phyloP scores from a whole-genome alignment of 1,284 basidiomycete genomes.

The Anthracocystis walkeri region DNA sequence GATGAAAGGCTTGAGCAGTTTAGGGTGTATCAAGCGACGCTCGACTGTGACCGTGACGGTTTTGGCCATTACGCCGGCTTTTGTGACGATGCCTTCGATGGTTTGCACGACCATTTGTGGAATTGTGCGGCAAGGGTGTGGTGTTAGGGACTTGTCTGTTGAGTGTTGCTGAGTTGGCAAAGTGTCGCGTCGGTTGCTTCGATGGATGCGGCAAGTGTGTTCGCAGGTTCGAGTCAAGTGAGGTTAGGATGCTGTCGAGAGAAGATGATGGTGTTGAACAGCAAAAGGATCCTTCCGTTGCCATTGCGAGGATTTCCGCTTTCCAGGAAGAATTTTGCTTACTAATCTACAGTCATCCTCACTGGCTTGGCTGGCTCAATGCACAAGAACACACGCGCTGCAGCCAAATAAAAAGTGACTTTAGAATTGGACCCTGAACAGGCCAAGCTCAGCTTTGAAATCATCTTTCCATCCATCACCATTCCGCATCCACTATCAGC shows the following conservation, averaged over 20 bases:
- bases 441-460: not conserved
- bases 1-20: constrained; percentile 61
- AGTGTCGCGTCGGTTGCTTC: not conserved
- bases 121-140: not conserved
- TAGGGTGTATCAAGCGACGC: constrained; percentile 58
- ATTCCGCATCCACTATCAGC: not conserved
- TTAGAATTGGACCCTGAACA: constrained; percentile 15
- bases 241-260: not conserved
- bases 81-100: constrained; percentile 60
- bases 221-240: not conserved
- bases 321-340: not conserved
- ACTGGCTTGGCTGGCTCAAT: not conserved
- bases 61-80: constrained; percentile 66
- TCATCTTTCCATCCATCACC: not conserved
- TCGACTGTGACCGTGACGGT: constrained; percentile 66
- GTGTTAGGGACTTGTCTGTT: not conserved
- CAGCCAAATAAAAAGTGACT: too few relatives aligned
- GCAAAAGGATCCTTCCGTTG: not conserved
- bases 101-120: constrained; percentile 42
- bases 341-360: constrained; percentile 17
- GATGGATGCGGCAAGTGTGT: not conserved
- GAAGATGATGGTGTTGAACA: constrained; percentile 4
- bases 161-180: not conserved
- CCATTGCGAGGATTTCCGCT: not conserved
- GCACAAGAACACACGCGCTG: not conserved